These are phyloP conservation scores for Funneliformis caledonium DNA, from an alignment of 371 early-diverging fungal species.

Conservation along the genomic window DNA sequence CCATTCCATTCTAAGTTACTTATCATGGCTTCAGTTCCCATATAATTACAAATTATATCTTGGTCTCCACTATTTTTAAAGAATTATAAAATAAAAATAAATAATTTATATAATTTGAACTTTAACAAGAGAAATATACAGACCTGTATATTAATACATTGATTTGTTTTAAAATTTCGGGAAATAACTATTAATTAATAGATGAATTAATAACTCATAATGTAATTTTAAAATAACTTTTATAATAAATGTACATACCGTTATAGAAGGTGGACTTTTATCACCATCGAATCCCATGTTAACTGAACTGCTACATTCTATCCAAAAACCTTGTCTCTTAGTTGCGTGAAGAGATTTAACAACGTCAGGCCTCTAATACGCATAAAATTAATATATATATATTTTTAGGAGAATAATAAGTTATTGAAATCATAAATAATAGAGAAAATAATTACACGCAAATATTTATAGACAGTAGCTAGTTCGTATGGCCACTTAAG, in stretches of 20 bases:
- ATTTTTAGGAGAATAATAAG: background rate
- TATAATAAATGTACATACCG: slow-evolving; percentile 44
- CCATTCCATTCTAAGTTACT: slow-evolving; percentile 79
- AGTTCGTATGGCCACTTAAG: slow-evolving; percentile 77
- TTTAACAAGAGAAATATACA: background rate
- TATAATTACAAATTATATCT: slow-evolving; percentile 81
- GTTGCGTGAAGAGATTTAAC: slow-evolving; percentile 63
- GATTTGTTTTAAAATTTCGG: slow-evolving; percentile 62
- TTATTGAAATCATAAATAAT: slow-evolving; percentile 22
- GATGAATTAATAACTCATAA: background rate
- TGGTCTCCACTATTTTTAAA: slow-evolving; percentile 68
- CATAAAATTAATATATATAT: background rate
- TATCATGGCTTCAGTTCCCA: slow-evolving; percentile 74
- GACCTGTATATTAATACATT: slow-evolving; percentile 67
- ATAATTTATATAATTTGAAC: too few species aligned
- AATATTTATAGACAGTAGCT: slow-evolving; percentile 60
- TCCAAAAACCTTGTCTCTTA: slow-evolving; percentile 57
- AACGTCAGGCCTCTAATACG: slow-evolving; percentile 57
- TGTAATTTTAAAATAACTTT: background rate
- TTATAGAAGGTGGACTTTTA: slow-evolving; percentile 53
- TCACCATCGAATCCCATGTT: slow-evolving; percentile 52
- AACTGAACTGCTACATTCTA: slow-evolving; percentile 68
- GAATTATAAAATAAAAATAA: background rate
- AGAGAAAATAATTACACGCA: slow-evolving; percentile 53
- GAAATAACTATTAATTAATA: slow-evolving; percentile 49